Base-by-base conservation (phyloP, 2,329 filamentous ascomycete genomes). In the Didymosphaeria variabile region DNA sequence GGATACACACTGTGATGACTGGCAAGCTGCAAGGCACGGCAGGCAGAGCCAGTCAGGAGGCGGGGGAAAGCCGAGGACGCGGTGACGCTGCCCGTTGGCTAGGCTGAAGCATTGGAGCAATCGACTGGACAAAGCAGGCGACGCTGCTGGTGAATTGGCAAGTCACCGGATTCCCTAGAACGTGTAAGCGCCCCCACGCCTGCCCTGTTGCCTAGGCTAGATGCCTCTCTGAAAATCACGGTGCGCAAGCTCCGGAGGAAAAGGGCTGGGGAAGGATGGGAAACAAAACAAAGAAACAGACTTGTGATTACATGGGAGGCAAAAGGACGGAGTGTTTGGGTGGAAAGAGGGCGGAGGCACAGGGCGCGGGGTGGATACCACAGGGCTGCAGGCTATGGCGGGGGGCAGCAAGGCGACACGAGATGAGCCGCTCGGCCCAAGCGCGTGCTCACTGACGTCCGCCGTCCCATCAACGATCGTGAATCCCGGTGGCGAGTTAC, bases 11-110 rank as follows among this genome's bases (percentile, higher is more conserved):
- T 40, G 54, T 50, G 54, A 67, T 68, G 67, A 69, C 67, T 67
- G 61, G 59, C 26, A 31, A 23, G 49, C 66, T 71, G 70, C 71
- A 71, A 75, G 72, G 70, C 69, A 72, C 69, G 57, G 57, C 59
- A 65, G 60, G 60, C 59, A 64, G 56, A 66, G 58, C 72, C 68
- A 70, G 61, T 72, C 34, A 50, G 46, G 26, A 58, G 34, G 55
- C 58, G 57, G 51, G 40, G 57, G 59, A 53, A 40, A 32, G 31
- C 21, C 23, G 12, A 34, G n/a, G 36, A 52, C 7, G 17, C 45
- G 9, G 55, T 61, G 62, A 68, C 59, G 58, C 52, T 49, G 50
- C 58, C 52, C 52, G 45, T 38, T 57, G 56, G 52, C 62, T 64
- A 74, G 72, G 69, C 72, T 68, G 63, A 64, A 67, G 66, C 64